Percentiles rank a stretch among this genome's conserved stretches.
These are phyloP conservation scores for Aphanomyces astaci DNA, from an alignment of 352 stramenopile species.

Conservation along the genomic window DNA sequence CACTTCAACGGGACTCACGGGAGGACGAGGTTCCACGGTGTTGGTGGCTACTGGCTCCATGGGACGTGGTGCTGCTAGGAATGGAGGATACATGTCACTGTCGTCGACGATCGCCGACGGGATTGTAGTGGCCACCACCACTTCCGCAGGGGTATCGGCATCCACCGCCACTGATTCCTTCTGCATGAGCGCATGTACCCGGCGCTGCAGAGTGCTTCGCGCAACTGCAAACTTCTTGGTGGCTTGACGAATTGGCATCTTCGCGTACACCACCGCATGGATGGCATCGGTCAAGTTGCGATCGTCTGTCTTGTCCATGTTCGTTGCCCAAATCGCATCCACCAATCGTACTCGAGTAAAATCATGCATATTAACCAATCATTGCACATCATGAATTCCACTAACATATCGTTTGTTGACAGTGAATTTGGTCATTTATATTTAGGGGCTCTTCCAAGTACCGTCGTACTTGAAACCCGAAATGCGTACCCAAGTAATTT, in stretches of 20 bases:
- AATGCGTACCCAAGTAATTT: too few species aligned
- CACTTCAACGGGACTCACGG: background rate
- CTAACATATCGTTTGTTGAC: too few species aligned
- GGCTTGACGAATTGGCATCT: slow-evolving; percentile 64
- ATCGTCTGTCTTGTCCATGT: slow-evolving; percentile 14
- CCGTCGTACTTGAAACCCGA: too few species aligned
- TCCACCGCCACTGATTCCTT: slow-evolving; percentile 1
- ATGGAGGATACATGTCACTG: background rate
- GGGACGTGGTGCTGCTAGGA: too few species aligned
- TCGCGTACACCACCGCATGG: slow-evolving; percentile 17
- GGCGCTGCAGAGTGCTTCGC: slow-evolving; percentile 66
- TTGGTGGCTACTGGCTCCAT: too few species aligned
- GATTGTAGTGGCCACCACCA: background rate
- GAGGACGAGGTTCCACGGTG: background rate
- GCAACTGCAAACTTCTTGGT: slow-evolving; percentile 59
- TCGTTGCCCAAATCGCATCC: background rate
- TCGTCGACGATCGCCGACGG: background rate
- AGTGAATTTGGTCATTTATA: too few species aligned
- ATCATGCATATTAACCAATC: too few species aligned
- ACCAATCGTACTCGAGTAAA: background rate
- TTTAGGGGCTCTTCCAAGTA: too few species aligned
- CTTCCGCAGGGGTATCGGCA: background rate
- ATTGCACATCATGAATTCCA: too few species aligned
- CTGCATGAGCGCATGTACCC: slow-evolving; percentile 3
- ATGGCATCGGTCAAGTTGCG: slow-evolving; percentile 15